Evolutionary conservation across 2,329 filamentous ascomycete species (phyloP), one percentile per base, ranked within the genome.

Genomic region (Elsinoe necatrix): DNA sequence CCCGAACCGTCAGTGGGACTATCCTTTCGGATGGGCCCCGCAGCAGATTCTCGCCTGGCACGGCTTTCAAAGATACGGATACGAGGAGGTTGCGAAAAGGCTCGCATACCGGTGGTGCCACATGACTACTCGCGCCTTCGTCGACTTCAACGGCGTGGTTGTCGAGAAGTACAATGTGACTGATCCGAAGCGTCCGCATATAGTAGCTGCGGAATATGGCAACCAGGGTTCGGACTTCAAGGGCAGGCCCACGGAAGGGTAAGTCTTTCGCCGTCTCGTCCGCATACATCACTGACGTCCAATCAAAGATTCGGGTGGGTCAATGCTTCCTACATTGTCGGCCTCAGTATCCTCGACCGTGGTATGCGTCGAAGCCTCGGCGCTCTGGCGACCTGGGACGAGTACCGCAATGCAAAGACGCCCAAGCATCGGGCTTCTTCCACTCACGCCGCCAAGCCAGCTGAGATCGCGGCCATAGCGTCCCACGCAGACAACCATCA

Each of bases 91-190:
- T 60, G 90, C 90, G 1, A 87, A 95, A 73, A 80, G 90, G 31
- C 74, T 98, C 61, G 87, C 89, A 0, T 98, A 98, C 73, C 90
- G 93, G 72, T 98, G 93, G 93, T 75, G 96, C 55, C 95, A 91
- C 70, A 97, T 97, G 92, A 90, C 96, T 66, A 96, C 89, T 58
- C 96, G 95, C 73, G 91, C 93, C 0, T 97, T 97, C 74, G 91
- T 96, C 59, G 92, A 98, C 71, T 97, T 92, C 77, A 97, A 97
- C 68, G 93, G 93, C 37, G 90, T 96, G 7, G 92, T 98, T 1
- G 93, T 97, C 4, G 93, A 98, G 73, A 98, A 98, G 75, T 98
- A 98, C 75, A 89, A 98, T 72, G 93, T 98, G 59, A 97, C 92
- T 18, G 78, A 89, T 57, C 85, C 87, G 4, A 83, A 91, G 57